A percentile compares a stretch with the other conserved stretches of the same genome.
Evolutionary conservation across 164 flowering plant genomes (phyloP).

Genomic region (Saururus chinensis): DNA sequence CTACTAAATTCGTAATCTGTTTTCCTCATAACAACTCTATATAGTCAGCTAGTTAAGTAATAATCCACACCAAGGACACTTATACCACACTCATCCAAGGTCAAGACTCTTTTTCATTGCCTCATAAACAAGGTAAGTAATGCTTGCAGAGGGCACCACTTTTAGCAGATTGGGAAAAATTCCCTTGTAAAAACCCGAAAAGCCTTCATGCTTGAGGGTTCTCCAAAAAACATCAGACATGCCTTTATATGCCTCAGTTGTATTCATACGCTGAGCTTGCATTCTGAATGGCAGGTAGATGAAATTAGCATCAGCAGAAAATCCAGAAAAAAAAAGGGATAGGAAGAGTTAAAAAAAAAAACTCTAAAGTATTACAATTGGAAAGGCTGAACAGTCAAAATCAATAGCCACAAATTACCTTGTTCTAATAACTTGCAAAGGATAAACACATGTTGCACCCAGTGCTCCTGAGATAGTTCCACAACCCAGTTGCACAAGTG

Average conservation of each 20-base stretch:
- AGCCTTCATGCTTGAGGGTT: slow-evolving; percentile 61
- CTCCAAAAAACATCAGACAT: slow-evolving; percentile 77
- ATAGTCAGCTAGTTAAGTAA: slow-evolving; percentile 15
- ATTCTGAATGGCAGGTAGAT: slow-evolving; percentile 33
- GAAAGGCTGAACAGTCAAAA: no score
- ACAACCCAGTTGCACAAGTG: slow-evolving; percentile 81
- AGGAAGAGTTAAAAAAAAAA: neutral
- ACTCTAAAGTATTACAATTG: no score
- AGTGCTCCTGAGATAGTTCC: slow-evolving; percentile 94
- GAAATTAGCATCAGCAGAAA: slow-evolving; percentile 3
- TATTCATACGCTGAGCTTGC: slow-evolving; percentile 62
- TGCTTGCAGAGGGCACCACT: slow-evolving; percentile 92
- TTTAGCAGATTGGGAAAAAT: slow-evolving; percentile 85
- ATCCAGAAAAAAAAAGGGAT: neutral
- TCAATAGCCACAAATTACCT: slow-evolving; percentile 34
- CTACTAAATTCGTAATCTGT: slow-evolving; percentile 17
- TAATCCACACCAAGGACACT: slow-evolving; percentile 7
- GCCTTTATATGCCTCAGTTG: slow-evolving; percentile 39
- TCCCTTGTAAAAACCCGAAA: slow-evolving; percentile 82
- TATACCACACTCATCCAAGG: slow-evolving; percentile 31
- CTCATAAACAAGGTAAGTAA: slow-evolving; percentile 85
- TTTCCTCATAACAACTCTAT: slow-evolving; percentile 19
- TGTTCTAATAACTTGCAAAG: slow-evolving; percentile 91
- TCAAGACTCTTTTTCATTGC: slow-evolving; percentile 74
- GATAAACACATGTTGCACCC: slow-evolving; percentile 96